A percentile compares a stretch with the other conserved stretches of the same genome.
Evolutionary conservation across 352 stramenopile species (phyloP).

Genomic region (Pseudoperonospora humuli): DNA sequence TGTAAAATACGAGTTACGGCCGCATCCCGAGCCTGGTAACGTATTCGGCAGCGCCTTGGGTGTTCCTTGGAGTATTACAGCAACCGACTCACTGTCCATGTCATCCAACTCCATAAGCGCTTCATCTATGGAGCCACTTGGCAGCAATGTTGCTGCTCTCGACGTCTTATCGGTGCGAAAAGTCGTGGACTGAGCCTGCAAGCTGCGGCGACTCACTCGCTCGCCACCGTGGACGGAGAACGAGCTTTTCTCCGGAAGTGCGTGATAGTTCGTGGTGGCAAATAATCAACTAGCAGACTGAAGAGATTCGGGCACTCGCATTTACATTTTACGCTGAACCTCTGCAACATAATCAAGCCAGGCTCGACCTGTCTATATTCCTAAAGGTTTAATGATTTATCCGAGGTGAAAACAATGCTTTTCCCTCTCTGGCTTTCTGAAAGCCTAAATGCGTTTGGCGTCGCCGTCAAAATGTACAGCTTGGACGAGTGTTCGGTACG

Average conservation of each 20-base stretch:
- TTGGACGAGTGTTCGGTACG: no score
- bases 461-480: no score
- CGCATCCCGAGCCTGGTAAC: constrained; percentile 46
- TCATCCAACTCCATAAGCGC: constrained; percentile 13
- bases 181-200: constrained; percentile 4
- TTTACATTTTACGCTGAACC: no score
- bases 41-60: constrained; percentile 31
- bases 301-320: no score
- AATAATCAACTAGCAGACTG: no score
- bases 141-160: constrained; percentile 10
- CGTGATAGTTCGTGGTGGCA: constrained; percentile 26
- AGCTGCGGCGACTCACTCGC: constrained; percentile 19
- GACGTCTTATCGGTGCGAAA: constrained; percentile 13
- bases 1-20: constrained; percentile 77
- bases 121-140: constrained; percentile 18
- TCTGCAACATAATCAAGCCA: no score
- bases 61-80: constrained; percentile 18
- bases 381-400: no score
- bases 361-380: no score
- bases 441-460: no score
- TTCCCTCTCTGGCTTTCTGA: no score
- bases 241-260: constrained; percentile 18
- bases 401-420: no score
- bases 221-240: constrained; percentile 20
- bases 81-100: constrained; percentile 11